Conservation (phyloP, 73 alveolate species). For the Paraurostyla sp. region DNA sequence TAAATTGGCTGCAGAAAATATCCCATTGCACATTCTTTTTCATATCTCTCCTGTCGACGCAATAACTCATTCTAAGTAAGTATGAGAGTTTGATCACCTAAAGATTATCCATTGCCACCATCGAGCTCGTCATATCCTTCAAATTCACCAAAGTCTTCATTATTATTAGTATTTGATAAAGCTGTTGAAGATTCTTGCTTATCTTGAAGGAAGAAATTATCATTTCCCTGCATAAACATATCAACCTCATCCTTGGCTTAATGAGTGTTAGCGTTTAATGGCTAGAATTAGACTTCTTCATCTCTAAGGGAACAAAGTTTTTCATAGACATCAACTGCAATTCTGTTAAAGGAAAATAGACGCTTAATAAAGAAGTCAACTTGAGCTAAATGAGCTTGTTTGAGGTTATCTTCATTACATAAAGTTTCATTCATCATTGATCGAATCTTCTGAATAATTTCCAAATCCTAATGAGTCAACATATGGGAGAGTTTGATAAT, state of each 20-base stretch:
- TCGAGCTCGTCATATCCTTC: background rate
- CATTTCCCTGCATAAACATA: slow-evolving; percentile 1
- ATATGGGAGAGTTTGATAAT: slow-evolving; percentile 42
- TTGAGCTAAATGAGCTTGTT: slow-evolving; percentile 51
- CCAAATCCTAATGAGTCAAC: slow-evolving; percentile 55
- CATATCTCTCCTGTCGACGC: slow-evolving; percentile 9
- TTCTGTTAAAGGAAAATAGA: slow-evolving; percentile 30
- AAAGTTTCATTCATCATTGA: slow-evolving; percentile 59
- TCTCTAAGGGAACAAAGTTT: slow-evolving; percentile 37
- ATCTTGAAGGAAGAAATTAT: background rate
- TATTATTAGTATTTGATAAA: no score
- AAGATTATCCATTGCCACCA: no score
- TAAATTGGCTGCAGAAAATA: slow-evolving; percentile 61
- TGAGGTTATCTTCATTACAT: slow-evolving; percentile 43
- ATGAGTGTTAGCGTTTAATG: background rate
- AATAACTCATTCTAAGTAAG: background rate
- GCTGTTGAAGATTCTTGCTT: background rate
- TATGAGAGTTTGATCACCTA: background rate
- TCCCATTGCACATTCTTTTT: slow-evolving; percentile 28
- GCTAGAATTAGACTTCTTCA: slow-evolving; percentile 25
- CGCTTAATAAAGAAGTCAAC: slow-evolving; percentile 33
- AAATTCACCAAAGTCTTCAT: slow-evolving; percentile 8
- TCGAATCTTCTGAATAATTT: slow-evolving; percentile 24
- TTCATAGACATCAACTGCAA: slow-evolving; percentile 34
- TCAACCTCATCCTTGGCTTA: slow-evolving; percentile 27